phyloP scores from a whole-genome alignment of 169 alveolate genomes.

The Plasmodium blacklocki region DNA sequence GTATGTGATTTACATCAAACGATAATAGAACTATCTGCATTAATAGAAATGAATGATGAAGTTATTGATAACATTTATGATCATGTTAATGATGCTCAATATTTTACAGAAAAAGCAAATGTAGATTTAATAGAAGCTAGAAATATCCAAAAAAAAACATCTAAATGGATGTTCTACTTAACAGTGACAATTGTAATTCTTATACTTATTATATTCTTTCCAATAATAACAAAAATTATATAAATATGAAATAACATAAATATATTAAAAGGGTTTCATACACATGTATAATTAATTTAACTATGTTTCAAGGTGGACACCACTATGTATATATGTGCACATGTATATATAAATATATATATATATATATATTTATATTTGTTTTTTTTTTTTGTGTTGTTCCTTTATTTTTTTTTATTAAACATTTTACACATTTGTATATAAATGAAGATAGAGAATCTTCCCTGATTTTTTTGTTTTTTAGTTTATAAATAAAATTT shows the following conservation, averaged over 20 bases:
- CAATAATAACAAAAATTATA: conserved; percentile 37
- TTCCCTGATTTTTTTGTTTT: too few relatives aligned
- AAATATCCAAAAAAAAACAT: conserved; percentile 43
- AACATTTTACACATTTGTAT: too few relatives aligned
- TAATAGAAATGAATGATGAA: conserved; percentile 72
- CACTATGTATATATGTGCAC: too few relatives aligned
- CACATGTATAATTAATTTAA: background rate
- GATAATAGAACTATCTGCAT: conserved; percentile 56
- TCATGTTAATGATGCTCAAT: conserved; percentile 62
- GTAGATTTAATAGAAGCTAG: conserved; percentile 66
- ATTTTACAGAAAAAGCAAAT: conserved; percentile 75
- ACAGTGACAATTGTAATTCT: conserved; percentile 31
- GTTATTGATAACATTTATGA: conserved; percentile 54
- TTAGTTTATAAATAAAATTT: too few relatives aligned
- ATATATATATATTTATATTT: too few relatives aligned
- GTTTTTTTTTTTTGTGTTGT: too few relatives aligned
- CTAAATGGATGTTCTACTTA: conserved; percentile 72
- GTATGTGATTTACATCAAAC: conserved; percentile 74
- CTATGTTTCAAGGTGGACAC: too few relatives aligned
- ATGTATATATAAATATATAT: too few relatives aligned
- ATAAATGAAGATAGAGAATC: too few relatives aligned
- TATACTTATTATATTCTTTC: conserved; percentile 38
- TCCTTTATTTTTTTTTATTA: too few relatives aligned
- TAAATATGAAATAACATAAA: background rate
- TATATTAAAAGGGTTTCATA: too few relatives aligned